Evolutionary conservation across 2,329 filamentous ascomycete species (phyloP), one percentile per base, ranked within the genome.

Genomic region (Epichloe gansuensis): DNA sequence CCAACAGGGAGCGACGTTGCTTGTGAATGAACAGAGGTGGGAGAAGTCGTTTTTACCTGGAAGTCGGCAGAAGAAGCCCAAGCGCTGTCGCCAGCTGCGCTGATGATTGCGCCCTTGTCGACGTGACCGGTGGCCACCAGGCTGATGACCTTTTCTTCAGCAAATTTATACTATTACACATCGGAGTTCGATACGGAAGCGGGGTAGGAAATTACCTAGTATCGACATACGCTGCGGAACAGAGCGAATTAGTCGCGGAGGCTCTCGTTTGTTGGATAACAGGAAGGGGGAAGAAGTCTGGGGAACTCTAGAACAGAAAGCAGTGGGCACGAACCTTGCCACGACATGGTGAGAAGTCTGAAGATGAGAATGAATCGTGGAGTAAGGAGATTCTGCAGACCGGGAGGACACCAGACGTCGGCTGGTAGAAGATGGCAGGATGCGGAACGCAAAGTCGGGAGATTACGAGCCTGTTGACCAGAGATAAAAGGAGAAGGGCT

Each of bases 51-150:
- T 44, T 39, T 39, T 84, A 95, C 89, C 66, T 76, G 73, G 74
- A 95, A 95, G 60, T 76, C 79, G 51, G 78, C 23, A 31, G 82
- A 82, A 42, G 75, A 67, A 55, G 89, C 89, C 88, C 89, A 94
- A 61, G 81, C 77, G 66, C 84, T 89, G 71, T 87, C 86, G 62
- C 89, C 87, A 60, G 85, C 85, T 58, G 72, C 73, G 70, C 85
- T 89, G 75, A 93, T 82, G 68, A 95, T 89, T 66, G 87, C 86
- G 63, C 79, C 89, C 74, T 89, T 84, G 74, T 93, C 85, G 65
- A 95, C 71, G 67, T 90, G 84, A 64, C 83, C 83, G 62, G 78
- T 83, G 72, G 77, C 84, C 64, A 94, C 79, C 63, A 95, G 81
- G 79, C 89, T 95, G n/a, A 39, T 65, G 13, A 35, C 50, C 51